Percentiles rank a stretch among this genome's conserved stretches.
Evolutionary conservation across 2,329 filamentous ascomycete genomes (phyloP).

Genomic region (Paraphoma chrysanthemicola): DNA sequence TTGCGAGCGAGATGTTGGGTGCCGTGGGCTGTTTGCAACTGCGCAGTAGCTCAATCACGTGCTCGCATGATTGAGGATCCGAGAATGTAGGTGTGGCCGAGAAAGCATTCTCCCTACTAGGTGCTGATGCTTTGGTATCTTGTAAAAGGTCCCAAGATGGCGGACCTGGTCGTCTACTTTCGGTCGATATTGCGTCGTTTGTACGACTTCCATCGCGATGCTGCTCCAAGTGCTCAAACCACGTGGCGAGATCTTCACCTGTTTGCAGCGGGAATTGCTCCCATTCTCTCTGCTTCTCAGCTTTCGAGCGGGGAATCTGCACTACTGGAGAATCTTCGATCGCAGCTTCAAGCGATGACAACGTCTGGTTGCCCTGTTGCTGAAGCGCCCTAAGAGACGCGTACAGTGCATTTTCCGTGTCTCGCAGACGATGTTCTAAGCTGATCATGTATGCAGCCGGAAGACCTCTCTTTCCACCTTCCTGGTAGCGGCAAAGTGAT

Average conservation of each 20-base stretch:
- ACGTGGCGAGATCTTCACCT: slow-evolving; percentile 23
- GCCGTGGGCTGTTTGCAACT: background rate
- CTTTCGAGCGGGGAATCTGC: slow-evolving; percentile 21
- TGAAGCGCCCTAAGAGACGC: slow-evolving; percentile 19
- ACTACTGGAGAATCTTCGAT: background rate
- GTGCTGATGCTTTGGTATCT: no score
- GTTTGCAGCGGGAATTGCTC: slow-evolving; percentile 27
- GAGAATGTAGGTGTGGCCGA: no score
- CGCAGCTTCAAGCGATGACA: background rate
- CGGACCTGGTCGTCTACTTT: no score
- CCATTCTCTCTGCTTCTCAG: slow-evolving; percentile 32
- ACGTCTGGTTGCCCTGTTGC: background rate
- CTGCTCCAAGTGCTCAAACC: slow-evolving; percentile 17
- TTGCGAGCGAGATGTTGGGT: slow-evolving; percentile 1
- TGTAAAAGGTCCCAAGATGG: no score
- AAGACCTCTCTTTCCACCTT: slow-evolving; percentile 35
- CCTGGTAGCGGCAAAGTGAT: slow-evolving; percentile 27
- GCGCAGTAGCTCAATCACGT: slow-evolving; percentile 1
- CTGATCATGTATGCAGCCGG: slow-evolving; percentile 33
- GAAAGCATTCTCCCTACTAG: no score
- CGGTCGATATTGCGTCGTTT: no score
- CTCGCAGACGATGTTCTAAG: slow-evolving; percentile 30
- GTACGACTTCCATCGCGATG: no score
- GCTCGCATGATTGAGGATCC: background rate
- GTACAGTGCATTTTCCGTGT: slow-evolving; percentile 32